Evolutionary conservation across 306 rosid species (phyloP), one percentile per base, ranked within the genome.

Genomic region (Medicago lupulina): DNA sequence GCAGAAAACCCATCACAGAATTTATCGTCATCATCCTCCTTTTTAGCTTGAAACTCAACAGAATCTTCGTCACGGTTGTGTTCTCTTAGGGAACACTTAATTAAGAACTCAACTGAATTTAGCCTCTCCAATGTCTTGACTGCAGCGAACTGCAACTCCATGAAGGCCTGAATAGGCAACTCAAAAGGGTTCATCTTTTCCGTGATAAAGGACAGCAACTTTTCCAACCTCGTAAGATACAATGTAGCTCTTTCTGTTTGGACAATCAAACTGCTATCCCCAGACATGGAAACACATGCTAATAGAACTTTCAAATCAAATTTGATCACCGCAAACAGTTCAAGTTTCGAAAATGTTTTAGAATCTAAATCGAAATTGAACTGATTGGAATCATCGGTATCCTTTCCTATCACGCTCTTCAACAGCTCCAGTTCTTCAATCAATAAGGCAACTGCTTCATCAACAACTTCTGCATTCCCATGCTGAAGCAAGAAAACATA

Each of bases 401-500:
- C 70, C 38, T 88, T 79, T 73, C 71, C 89, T 57, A 91, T 70
- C 83, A 89, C 76, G 72, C 81, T 86, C 78, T 86, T 91, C 80
- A 93, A 89, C 76, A 89, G 34, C 81, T 83, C 87, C 69, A 93
- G 83, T 88, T 93, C 97, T 75, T 91, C 89, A 41, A 59, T 81
- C 87, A 93, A 73, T 50, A 78, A 83, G 67, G 84, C 54, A 70
- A 91, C 70, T 39, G 89, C 82, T 83, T 86, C 91, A 70, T 93
- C 85, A 9, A 91, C 98, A 79, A 93, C 92, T 82, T 93, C 98
- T 74, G 81, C 36, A 80, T 89, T 93, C 82, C 87, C 89, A 17
- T 93, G 97, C 74, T 93, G 97, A 86, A 93, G 98, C 83, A 93
- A 71, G 85, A 91, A 93, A 75, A 91, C 82, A 83, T 91, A 93